A percentile compares a stretch with the other conserved stretches of the same genome.
phyloP scores from a whole-genome alignment of 139 green algal species.

The Chlorella ohadii region DNA sequence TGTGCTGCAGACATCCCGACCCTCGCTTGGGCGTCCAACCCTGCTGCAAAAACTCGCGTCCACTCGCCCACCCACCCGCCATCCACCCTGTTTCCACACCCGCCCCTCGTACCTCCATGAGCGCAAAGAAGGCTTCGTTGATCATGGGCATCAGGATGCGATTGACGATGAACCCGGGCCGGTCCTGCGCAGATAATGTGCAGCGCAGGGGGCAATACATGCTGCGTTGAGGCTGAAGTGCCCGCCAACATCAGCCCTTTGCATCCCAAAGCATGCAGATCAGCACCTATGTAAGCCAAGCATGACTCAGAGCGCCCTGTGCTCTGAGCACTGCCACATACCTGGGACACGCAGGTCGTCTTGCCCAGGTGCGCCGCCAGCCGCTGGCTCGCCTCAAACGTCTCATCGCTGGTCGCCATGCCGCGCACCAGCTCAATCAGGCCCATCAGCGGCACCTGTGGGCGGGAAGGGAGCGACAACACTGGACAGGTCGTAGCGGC shows the following conservation, averaged over 20 bases:
- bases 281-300: not conserved
- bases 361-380: slow-evolving; percentile 86
- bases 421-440: slow-evolving; percentile 91
- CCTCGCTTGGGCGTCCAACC: too few relatives aligned
- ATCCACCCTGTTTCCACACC: not conserved
- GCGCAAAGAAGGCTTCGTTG: slow-evolving; percentile 91
- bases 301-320: too few relatives aligned
- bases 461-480: too few relatives aligned
- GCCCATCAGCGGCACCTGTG: slow-evolving; percentile 76
- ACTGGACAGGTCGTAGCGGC: too few relatives aligned
- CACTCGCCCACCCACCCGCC: too few relatives aligned
- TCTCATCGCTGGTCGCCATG: slow-evolving; percentile 72
- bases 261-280: too few relatives aligned
- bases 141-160: slow-evolving; percentile 96
- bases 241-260: too few relatives aligned
- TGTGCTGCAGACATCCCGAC: too few relatives aligned
- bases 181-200: not conserved
- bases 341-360: slow-evolving; percentile 65
- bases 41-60: too few relatives aligned
- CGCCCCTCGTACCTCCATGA: slow-evolving; percentile 70
- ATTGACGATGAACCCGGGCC: slow-evolving; percentile 94
- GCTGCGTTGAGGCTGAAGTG: too few relatives aligned
- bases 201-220: too few relatives aligned
- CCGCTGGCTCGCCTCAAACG: slow-evolving; percentile 59
- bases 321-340: not conserved